Conservation (phyloP, 2,329 filamentous ascomycete genomes). For the Fusarium nanum region DNA sequence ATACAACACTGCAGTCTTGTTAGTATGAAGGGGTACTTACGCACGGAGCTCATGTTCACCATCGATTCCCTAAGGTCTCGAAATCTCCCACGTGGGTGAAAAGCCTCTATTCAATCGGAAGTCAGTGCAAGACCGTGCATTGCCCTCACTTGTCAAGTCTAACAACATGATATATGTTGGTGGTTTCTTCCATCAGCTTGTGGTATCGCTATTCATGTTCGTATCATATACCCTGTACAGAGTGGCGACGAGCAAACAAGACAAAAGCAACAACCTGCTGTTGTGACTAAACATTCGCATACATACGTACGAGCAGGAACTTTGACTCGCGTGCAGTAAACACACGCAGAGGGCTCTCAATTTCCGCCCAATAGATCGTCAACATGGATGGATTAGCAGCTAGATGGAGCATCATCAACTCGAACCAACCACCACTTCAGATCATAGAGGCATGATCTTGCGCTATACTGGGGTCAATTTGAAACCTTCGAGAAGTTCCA, state of each 20-base stretch:
- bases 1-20: not conserved
- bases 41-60: constrained; percentile 12
- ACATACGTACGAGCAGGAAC: constrained; percentile 1
- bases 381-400: constrained; percentile 39
- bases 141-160: not conserved
- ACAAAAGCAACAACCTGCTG: constrained; percentile 16
- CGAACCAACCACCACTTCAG: constrained; percentile 40
- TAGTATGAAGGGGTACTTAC: constrained; percentile 10
- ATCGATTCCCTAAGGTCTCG: constrained; percentile 19
- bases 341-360: constrained; percentile 25
- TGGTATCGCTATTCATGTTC: not conserved
- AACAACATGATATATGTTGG: too few relatives aligned
- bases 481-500: constrained; percentile 50
- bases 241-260: not conserved
- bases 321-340: constrained; percentile 20
- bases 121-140: constrained; percentile 36
- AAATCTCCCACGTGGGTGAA: constrained; percentile 30
- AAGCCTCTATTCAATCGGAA: constrained; percentile 15
- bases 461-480: constrained; percentile 43
- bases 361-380: constrained; percentile 40
- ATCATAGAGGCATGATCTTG: constrained; percentile 45
- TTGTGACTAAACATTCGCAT: constrained; percentile 3
- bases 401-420: constrained; percentile 28
- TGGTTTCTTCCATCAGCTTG: not conserved
- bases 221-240: not conserved